Evolutionary conservation across 2,329 filamentous ascomycete species (phyloP), one percentile per base, ranked within the genome.

Genomic region (Westerdykella ornata): DNA sequence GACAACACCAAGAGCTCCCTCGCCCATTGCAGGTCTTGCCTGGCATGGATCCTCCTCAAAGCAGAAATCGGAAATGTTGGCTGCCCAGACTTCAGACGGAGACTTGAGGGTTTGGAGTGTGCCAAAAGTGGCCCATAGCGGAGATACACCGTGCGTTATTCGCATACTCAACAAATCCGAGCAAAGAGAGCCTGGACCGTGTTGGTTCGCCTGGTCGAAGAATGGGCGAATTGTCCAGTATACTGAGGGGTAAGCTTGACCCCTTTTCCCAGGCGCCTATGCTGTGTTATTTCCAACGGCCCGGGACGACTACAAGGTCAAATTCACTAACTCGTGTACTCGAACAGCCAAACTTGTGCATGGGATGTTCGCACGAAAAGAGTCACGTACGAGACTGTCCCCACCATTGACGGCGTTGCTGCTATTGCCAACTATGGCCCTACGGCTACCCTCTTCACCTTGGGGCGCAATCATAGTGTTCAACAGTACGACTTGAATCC

Each of bases 291-390:
- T 12, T 32, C 11, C 22, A 9, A 11, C 15, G 19, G 6, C 17
- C 13, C 14, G 4, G 3, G 7, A 11, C 22, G 2, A 9, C 22
- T 26, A 3, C 12, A 9, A 26, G 8, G 8, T 5, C 9, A 3
- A 13, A 33, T 33, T 33, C 14, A 15, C 30, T 33, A 17, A 33
- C 16, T 33, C 8, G 22, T 2, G 22, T 26, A n/a, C n/a, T 15
- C 49, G 32, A 40, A 49, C 47, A 72, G 89, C 41, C 85, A 95
- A 74, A 95, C 89, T 29, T 82, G 86, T 56, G 84, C 88, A 43
- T 98, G 92, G 90, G 92, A 98, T 72, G 92, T 98, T 34, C 80
- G 89, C 49, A 98, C 92, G n/a, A 97, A 97, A 64, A 84, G 94
- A 60, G 88, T 98, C 53, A 89, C 88, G 3, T 94, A 82, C 66